phyloP scores from a whole-genome alignment of 176 grass and related monocot genomes.

The Carex parvula region DNA sequence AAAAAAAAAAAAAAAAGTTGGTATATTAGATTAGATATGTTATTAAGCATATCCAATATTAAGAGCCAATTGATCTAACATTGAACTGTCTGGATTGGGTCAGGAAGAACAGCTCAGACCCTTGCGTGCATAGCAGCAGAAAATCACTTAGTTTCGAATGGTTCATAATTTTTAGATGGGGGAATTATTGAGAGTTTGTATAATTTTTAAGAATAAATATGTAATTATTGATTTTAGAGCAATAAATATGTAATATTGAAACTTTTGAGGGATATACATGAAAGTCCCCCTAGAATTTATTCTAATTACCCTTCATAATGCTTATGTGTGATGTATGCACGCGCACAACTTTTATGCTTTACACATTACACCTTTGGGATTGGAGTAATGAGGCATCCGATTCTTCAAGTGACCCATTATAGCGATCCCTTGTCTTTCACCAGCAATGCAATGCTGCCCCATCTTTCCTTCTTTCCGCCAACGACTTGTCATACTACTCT shows the following conservation, averaged over 20 bases:
- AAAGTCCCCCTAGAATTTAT: no score
- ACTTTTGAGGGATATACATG: no score
- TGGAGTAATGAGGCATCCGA: constrained; percentile 8
- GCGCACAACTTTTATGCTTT: background rate
- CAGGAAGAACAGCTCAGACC: background rate
- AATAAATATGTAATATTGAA: no score
- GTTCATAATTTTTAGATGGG: no score
- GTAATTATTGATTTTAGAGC: no score
- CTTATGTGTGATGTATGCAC: background rate
- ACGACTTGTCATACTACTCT: background rate
- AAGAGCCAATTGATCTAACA: background rate
- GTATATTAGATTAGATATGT: no score
- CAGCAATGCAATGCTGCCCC: background rate
- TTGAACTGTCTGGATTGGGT: background rate
- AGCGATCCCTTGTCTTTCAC: background rate
- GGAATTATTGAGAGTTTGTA: no score
- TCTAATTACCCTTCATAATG: background rate
- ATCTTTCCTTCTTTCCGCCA: background rate
- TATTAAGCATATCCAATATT: background rate
- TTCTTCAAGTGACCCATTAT: constrained; percentile 3
- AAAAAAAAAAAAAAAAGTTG: no score
- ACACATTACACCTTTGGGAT: constrained; percentile 2
- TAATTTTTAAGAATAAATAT: no score
- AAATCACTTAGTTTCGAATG: no score
- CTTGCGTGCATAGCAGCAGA: no score